Percentiles rank a stretch among this genome's conserved stretches.
phyloP scores from a whole-genome alignment of 2,329 filamentous ascomycete genomes.

The Cladosporium sphaerospermum region DNA sequence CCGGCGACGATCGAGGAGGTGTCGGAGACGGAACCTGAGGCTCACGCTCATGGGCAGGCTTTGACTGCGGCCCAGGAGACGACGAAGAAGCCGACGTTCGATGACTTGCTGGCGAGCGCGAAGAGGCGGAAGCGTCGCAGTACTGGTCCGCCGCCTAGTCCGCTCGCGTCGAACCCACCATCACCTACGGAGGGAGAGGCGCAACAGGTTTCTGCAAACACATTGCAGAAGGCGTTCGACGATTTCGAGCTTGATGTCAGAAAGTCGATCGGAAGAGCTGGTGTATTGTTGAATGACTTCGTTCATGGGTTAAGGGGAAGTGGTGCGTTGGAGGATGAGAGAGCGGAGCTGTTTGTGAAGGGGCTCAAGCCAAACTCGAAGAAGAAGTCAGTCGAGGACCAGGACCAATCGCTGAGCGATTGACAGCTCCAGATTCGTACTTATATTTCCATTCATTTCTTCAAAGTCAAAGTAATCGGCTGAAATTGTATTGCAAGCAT shows the following conservation, averaged over 20 bases:
- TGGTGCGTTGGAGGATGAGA: constrained; percentile 13
- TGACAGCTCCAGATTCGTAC: background rate
- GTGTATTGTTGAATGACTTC: constrained; percentile 13
- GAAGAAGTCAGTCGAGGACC: background rate
- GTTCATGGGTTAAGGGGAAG: background rate
- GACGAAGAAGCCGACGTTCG: constrained; percentile 22
- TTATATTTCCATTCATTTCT: no score
- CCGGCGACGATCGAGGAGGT: constrained; percentile 2
- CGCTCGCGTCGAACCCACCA: constrained; percentile 23
- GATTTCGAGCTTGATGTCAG: constrained; percentile 23
- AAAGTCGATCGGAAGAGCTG: constrained; percentile 17
- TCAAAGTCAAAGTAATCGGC: no score
- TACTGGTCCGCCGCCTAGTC: constrained; percentile 19
- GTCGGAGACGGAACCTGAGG: background rate
- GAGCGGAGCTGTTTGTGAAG: constrained; percentile 17
- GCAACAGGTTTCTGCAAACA: background rate
- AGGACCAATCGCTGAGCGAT: constrained; percentile 11
- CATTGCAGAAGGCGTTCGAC: constrained; percentile 19
- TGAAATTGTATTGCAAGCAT: no score
- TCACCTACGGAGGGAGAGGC: constrained; percentile 7
- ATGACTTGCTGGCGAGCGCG: constrained; percentile 23
- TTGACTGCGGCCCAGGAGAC: constrained; percentile 13
- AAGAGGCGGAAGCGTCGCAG: constrained; percentile 24
- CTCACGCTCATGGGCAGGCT: background rate
- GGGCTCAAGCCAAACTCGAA: constrained; percentile 13